A percentile compares a stretch with the other conserved stretches of the same genome.
phyloP scores from a whole-genome alignment of 768 basidiomycete species.

The Hortiboletus campestris region DNA sequence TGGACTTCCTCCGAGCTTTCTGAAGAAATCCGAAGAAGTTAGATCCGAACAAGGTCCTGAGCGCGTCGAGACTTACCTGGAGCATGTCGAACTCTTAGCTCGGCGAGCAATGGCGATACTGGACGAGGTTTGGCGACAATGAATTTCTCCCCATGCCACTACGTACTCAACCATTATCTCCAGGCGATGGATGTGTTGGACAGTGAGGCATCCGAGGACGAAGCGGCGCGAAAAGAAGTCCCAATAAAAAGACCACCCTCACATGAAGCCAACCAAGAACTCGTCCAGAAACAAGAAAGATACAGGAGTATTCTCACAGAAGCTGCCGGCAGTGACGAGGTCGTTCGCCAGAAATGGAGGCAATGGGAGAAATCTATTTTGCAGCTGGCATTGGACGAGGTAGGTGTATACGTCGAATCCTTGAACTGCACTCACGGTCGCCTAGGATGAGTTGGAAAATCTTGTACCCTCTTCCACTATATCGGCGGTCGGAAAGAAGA shows the following conservation, averaged over 20 bases:
- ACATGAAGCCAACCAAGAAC: conserved; percentile 71
- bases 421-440: conserved; percentile 1
- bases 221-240: conserved; percentile 55
- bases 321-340: conserved; percentile 72
- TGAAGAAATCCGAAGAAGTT: conserved; percentile 85
- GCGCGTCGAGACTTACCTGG: conserved; percentile 67
- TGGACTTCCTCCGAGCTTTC: conserved; percentile 83
- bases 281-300: conserved; percentile 66
- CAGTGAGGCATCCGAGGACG: conserved; percentile 84
- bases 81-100: conserved; percentile 68
- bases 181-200: conserved; percentile 92
- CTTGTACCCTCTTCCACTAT: conserved; percentile 67
- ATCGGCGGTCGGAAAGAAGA: conserved; percentile 29
- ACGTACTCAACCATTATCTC: not conserved
- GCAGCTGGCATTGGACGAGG: conserved; percentile 69
- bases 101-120: conserved; percentile 59
- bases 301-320: conserved; percentile 71
- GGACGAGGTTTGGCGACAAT: conserved; percentile 59
- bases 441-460: conserved; percentile 62
- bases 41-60: conserved; percentile 72
- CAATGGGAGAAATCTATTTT: conserved; percentile 78
- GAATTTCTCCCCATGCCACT: not conserved
- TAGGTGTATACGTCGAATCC: conserved; percentile 14
- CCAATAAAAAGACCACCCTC: conserved; percentile 60
- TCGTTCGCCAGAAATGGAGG: conserved; percentile 81